Percentiles rank a stretch among this genome's conserved stretches.
Evolutionary conservation across 2,329 filamentous ascomycete genomes (phyloP).

Genomic region (Fusarium sp.): DNA sequence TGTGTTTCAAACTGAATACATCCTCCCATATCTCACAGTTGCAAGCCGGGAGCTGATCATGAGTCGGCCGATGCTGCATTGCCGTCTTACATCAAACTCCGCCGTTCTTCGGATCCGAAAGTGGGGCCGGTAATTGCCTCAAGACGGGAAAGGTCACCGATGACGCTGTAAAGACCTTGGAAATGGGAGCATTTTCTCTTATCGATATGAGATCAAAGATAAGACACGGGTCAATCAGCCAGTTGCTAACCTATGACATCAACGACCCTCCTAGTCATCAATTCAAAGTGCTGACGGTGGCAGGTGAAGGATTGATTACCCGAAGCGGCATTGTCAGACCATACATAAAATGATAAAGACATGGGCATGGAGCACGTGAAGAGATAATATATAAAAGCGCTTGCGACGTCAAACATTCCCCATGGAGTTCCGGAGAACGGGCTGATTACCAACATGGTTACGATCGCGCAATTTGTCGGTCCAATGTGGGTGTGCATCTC

Average conservation of each 20-base stretch:
- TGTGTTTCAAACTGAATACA: too few species aligned
- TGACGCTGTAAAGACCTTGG: background rate
- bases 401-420: background rate
- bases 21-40: too few species aligned
- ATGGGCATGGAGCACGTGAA: background rate
- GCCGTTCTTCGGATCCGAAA: slow-evolving; percentile 9
- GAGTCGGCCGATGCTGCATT: background rate
- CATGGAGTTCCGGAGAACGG: slow-evolving; percentile 20
- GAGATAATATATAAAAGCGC: background rate
- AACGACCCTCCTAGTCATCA: background rate
- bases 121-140: background rate
- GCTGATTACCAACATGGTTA: slow-evolving; percentile 27
- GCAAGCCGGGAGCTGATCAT: too few species aligned
- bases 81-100: background rate
- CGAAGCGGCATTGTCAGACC: background rate
- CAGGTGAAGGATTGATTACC: background rate
- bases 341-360: background rate
- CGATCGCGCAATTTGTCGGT: slow-evolving; percentile 27
- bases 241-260: slow-evolving; percentile 18
- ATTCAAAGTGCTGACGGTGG: slow-evolving; percentile 10
- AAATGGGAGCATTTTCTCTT: background rate
- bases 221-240: background rate
- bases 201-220: slow-evolving; percentile 1
- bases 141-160: background rate
- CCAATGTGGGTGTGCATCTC: slow-evolving; percentile 13